phyloP scores from a whole-genome alignment of 306 rosid species.

The Aeschynomene evenia region DNA sequence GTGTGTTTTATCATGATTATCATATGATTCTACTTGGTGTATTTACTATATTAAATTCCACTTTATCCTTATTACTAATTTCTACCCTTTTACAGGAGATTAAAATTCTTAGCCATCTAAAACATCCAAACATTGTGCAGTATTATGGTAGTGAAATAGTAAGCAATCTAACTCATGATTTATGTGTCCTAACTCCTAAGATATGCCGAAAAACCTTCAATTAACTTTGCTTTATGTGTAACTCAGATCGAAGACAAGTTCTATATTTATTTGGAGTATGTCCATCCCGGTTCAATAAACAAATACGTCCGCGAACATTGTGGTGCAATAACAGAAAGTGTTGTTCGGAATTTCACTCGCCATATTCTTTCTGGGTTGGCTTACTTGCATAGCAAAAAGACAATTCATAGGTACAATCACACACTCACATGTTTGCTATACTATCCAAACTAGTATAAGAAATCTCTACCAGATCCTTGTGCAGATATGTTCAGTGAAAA shows the following conservation, averaged over 20 bases:
- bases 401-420: slow-evolving; percentile 73
- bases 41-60: slow-evolving; percentile 6
- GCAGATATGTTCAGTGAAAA: background rate
- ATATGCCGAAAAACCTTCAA: background rate
- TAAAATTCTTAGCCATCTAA: slow-evolving; percentile 78
- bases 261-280: slow-evolving; percentile 84
- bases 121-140: slow-evolving; percentile 94
- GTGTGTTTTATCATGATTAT: background rate
- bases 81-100: slow-evolving; percentile 63
- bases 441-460: slow-evolving; percentile 6
- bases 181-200: slow-evolving; percentile 19
- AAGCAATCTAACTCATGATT: slow-evolving; percentile 43
- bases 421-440: slow-evolving; percentile 18
- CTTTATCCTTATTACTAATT: slow-evolving; percentile 21
- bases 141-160: slow-evolving; percentile 93
- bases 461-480: slow-evolving; percentile 10
- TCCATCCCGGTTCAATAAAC: slow-evolving; percentile 93
- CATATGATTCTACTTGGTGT: background rate
- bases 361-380: slow-evolving; percentile 94
- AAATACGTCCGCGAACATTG: slow-evolving; percentile 89
- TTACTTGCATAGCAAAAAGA: slow-evolving; percentile 86
- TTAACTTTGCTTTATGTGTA: slow-evolving; percentile 24
- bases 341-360: slow-evolving; percentile 86
- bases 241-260: slow-evolving; percentile 76
- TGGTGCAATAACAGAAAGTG: slow-evolving; percentile 95